phyloP scores from a whole-genome alignment of 768 basidiomycete species.

The Tylopilus plumbeoviolaceoides region DNA sequence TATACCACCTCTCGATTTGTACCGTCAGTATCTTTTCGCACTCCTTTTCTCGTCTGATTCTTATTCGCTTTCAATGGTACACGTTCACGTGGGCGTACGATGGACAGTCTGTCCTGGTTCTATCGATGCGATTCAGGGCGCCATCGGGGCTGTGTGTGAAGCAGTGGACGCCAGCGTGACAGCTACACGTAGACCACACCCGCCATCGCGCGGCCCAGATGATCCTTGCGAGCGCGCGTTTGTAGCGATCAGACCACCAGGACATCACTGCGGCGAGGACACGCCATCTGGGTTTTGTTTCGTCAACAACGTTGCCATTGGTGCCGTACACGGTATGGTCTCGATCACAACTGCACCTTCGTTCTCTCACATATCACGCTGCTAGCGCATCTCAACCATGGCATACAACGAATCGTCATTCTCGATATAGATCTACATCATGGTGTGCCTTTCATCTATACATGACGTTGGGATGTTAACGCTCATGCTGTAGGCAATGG shows the following conservation, averaged over 20 bases:
- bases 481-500: constrained; percentile 65
- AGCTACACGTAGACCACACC: constrained; percentile 17
- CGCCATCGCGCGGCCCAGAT: constrained; percentile 1
- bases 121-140: constrained; percentile 73
- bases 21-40: constrained; percentile 47
- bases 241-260: constrained; percentile 84
- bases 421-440: constrained; percentile 69
- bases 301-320: constrained; percentile 89
- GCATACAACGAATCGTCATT: constrained; percentile 74
- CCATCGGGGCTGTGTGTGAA: constrained; percentile 80
- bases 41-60: neutral
- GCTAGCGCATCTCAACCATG: constrained; percentile 78
- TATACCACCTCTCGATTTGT: constrained; percentile 76
- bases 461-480: neutral
- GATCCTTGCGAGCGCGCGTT: constrained; percentile 51
- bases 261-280: constrained; percentile 92
- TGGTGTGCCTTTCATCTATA: constrained; percentile 9
- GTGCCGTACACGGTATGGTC: constrained; percentile 78
- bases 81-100: too few relatives aligned
- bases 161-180: constrained; percentile 70
- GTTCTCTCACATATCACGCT: neutral
- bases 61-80: neutral
- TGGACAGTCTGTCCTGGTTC: constrained; percentile 80
- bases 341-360: neutral
- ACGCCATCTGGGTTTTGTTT: constrained; percentile 93